Conservation (phyloP, 2,329 filamentous ascomycete genomes). For the Ceratocystiopsis brevicomis region DNA sequence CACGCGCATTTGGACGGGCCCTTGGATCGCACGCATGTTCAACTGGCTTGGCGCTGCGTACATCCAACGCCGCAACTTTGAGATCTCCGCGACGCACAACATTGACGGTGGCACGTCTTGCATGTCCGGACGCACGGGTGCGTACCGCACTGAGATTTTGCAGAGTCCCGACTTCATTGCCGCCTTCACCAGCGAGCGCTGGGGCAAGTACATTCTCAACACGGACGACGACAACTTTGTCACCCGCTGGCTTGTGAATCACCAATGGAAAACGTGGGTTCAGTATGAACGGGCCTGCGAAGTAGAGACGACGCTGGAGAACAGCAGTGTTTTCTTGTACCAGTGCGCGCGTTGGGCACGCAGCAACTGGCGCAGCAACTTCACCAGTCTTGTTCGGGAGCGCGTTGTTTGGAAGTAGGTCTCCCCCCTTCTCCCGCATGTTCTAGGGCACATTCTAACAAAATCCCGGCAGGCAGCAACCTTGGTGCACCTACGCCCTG, state of each 20-base stretch:
- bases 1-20: constrained; percentile 44
- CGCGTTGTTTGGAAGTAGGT: constrained; percentile 75
- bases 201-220: constrained; percentile 76
- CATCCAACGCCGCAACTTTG: constrained; percentile 85
- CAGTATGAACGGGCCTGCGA: constrained; percentile 85
- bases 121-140: constrained; percentile 84
- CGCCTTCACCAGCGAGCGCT: constrained; percentile 80
- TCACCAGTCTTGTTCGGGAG: constrained; percentile 73
- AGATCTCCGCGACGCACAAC: constrained; percentile 87
- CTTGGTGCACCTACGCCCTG: constrained; percentile 84
- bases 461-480: constrained; percentile 47
- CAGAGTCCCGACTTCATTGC: constrained; percentile 71
- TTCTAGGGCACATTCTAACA: neutral
- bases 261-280: constrained; percentile 86
- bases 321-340: constrained; percentile 72
- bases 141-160: constrained; percentile 76
- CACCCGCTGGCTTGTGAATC: constrained; percentile 82
- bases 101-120: constrained; percentile 93
- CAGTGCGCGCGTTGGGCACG: constrained; percentile 90
- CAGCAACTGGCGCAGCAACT: constrained; percentile 95
- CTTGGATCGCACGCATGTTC: constrained; percentile 47
- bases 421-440: neutral
- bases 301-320: constrained; percentile 82
- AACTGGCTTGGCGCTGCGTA: constrained; percentile 86
- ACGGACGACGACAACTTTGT: constrained; percentile 98